phyloP scores from a whole-genome alignment of 495 filamentous ascomycete species.

The Alectoria sarmentosa region DNA sequence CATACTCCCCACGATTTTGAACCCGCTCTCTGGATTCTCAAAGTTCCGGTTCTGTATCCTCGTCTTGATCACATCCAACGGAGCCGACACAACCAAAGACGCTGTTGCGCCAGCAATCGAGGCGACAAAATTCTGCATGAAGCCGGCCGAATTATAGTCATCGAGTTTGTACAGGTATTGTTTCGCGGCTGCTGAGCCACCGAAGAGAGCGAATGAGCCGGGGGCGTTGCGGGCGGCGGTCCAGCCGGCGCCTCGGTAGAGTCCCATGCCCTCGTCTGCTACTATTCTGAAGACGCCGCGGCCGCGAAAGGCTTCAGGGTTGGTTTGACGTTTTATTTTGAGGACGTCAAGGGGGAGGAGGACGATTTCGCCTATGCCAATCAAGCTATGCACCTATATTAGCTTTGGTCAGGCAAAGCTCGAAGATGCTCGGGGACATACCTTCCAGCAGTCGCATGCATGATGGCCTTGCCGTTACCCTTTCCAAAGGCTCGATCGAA shows the following conservation, averaged over 20 bases:
- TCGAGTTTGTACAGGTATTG: slow-evolving; percentile 79
- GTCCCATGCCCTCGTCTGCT: slow-evolving; percentile 86
- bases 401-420: not conserved
- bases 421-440: not conserved
- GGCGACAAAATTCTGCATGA: slow-evolving; percentile 95
- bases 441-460: slow-evolving; percentile 84
- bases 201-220: slow-evolving; percentile 96
- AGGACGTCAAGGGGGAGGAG: slow-evolving; percentile 92
- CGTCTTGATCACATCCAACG: slow-evolving; percentile 98
- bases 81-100: slow-evolving; percentile 86
- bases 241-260: slow-evolving; percentile 97
- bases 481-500: slow-evolving; percentile 91
- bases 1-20: slow-evolving; percentile 88
- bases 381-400: slow-evolving; percentile 48
- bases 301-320: slow-evolving; percentile 95
- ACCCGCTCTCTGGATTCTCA: slow-evolving; percentile 90
- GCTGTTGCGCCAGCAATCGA: slow-evolving; percentile 91
- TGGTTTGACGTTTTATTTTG: slow-evolving; percentile 99
- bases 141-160: slow-evolving; percentile 94
- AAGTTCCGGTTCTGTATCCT: slow-evolving; percentile 99
- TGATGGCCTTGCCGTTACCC: slow-evolving; percentile 95
- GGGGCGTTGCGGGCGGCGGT: slow-evolving; percentile 96
- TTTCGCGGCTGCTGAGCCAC: slow-evolving; percentile 96
- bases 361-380: slow-evolving; percentile 95
- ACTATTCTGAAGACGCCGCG: slow-evolving; percentile 87